Conservation (phyloP, 2,329 filamentous ascomycete genomes). For the Westerdykella aurantiaca region DNA sequence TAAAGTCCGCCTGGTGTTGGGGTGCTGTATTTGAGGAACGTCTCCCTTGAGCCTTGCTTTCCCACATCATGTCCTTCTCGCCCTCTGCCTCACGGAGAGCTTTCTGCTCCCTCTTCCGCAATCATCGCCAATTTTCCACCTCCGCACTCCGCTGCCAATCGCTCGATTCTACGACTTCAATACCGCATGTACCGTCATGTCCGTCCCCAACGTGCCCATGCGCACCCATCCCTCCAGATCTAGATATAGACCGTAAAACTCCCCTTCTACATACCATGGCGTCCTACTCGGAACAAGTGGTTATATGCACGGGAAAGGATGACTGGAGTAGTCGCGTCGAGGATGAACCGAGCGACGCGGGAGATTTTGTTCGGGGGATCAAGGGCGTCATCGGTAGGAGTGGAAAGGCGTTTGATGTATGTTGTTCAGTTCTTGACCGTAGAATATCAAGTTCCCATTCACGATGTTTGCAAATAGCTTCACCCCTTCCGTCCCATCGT, state of each 20-base stretch:
- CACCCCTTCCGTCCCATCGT: constrained; percentile 10
- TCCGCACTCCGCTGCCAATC: constrained; percentile 5
- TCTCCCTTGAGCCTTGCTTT: too few species aligned
- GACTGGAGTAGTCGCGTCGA: constrained; percentile 85
- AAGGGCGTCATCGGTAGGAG: constrained; percentile 49
- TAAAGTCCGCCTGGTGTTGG: neutral
- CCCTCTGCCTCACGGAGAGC: too few species aligned
- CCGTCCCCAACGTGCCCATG: constrained; percentile 73
- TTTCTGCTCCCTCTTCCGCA: neutral
- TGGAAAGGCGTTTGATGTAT: constrained; percentile 43
- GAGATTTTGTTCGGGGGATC: constrained; percentile 60
- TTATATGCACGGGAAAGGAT: constrained; percentile 72
- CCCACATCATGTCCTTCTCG: too few species aligned
- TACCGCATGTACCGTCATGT: constrained; percentile 45
- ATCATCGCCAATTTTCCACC: constrained; percentile 7
- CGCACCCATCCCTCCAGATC: constrained; percentile 57
- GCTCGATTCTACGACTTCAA: too few species aligned
- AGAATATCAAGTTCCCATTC: constrained; percentile 6
- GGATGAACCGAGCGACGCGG: constrained; percentile 57
- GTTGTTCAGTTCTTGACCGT: constrained; percentile 18
- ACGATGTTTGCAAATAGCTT: constrained; percentile 1
- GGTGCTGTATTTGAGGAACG: neutral
- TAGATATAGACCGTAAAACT: constrained; percentile 68
- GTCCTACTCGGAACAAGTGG: constrained; percentile 71
- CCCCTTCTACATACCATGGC: constrained; percentile 71